Base-by-base conservation (phyloP, 495 filamentous ascomycete genomes). In the Talaromyces proteolyticus region DNA sequence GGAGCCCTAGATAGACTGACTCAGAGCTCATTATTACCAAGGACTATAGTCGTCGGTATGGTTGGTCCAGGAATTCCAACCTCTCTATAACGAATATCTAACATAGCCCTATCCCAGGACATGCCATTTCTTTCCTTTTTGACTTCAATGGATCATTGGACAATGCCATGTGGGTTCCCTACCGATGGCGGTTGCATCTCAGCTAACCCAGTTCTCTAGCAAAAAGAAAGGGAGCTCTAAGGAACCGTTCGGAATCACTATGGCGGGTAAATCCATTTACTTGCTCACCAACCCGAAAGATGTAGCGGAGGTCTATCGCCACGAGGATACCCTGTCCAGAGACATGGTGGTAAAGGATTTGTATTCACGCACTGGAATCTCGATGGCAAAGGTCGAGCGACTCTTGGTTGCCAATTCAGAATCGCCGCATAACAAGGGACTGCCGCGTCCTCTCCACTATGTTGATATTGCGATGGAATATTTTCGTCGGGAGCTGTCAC, bases 231-330 rank as follows among this genome's bases (percentile, higher is more conserved):
- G 7, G 29, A 36, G 29, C 26, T 50, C 52, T 42, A 53, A 23
- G 24, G 39, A 51, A 8, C 57, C 57, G 3, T 62, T 60, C 37
- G 29, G 46, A 4, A 11, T 62, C 25, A 62, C 54, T 11, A 17
- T 62, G 11, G 23, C 37, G n/a, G 59, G 59, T 12, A 34, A 52
- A 38, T 22, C 23, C 18, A 12, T 60, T 10, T 61, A 63, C 37
- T 47, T 63, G 25, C 42, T 60, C 36, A 56, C 56, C 6, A 46
- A 53, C 14, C 55, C 60, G 16, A 20, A 21, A 21, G 60, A 61
- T 48, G 50, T 61, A 18, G 23, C 44, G 19, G 46, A 25, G 14
- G 50, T 59, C 14, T 54, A 53, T 47, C 60, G 55, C 41, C 37
- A 60, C 14, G 48, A 42, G 47, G n/a, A 44, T n/a, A n/a, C n/a